phyloP scores from a whole-genome alignment of 2,329 filamentous ascomycete species.

The Stenocarpella maydis region DNA sequence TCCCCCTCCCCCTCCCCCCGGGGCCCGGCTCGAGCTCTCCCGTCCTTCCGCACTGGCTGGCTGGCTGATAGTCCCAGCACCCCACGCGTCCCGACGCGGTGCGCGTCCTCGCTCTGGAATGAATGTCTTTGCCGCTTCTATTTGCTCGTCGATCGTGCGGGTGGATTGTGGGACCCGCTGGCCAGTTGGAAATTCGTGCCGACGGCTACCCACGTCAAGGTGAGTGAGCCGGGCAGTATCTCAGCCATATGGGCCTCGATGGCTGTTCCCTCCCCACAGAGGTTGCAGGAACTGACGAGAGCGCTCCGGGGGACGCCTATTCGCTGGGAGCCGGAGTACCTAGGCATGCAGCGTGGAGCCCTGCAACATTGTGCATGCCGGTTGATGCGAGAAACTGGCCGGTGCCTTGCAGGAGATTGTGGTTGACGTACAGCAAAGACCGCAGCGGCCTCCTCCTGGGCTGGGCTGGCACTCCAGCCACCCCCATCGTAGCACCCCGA shows the following conservation, averaged over 20 bases:
- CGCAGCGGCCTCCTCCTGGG: neutral
- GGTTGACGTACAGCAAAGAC: constrained; percentile 16
- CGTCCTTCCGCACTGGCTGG: constrained; percentile 20
- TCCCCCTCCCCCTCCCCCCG: neutral
- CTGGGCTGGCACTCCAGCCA: constrained; percentile 8
- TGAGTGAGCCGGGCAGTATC: neutral
- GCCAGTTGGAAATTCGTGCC: neutral
- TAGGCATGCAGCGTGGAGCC: neutral
- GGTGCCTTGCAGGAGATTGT: constrained; percentile 20
- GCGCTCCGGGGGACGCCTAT: neutral
- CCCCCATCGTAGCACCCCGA: neutral
- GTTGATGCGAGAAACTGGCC: neutral
- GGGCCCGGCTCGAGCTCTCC: neutral
- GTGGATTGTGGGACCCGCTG: neutral
- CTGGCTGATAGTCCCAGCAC: neutral
- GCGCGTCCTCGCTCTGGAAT: constrained; percentile 21
- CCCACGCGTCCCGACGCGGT: constrained; percentile 11
- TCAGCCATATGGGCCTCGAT: neutral
- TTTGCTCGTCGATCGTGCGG: neutral
- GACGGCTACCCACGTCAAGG: neutral
- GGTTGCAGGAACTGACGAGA: neutral
- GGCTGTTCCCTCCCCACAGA: no score
- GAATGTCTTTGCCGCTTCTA: constrained; percentile 18
- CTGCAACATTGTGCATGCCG: no score
- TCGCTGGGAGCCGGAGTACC: neutral